phyloP scores from a whole-genome alignment of 2,329 filamentous ascomycete genomes.

The Xylaria sp. region DNA sequence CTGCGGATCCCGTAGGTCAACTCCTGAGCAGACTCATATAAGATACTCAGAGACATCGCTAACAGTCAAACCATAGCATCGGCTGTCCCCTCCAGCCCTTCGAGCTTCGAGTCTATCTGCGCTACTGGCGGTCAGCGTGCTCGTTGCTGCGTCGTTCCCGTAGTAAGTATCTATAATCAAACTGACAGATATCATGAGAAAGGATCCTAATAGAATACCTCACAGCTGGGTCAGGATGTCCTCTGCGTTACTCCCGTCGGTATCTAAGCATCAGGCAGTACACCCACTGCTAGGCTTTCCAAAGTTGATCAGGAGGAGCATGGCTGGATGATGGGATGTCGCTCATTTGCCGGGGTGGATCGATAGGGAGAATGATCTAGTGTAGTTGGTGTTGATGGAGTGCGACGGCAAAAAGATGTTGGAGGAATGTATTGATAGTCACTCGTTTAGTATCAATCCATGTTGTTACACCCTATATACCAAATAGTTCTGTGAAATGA shows the following conservation, averaged over 20 bases:
- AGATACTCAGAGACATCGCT: neutral
- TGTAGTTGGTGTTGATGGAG: slow-evolving; percentile 11
- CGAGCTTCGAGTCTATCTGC: slow-evolving; percentile 58
- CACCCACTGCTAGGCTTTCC: neutral
- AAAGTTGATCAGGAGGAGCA: neutral
- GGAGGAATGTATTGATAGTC: slow-evolving; percentile 11
- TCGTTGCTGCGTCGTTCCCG: slow-evolving; percentile 63
- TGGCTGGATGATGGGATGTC: neutral
- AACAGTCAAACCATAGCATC: slow-evolving; percentile 45
- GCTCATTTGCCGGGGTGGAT: slow-evolving; percentile 18
- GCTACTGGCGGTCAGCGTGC: slow-evolving; percentile 57
- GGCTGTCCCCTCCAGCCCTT: slow-evolving; percentile 52
- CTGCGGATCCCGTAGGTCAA: slow-evolving; percentile 58
- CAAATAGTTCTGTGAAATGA: neutral
- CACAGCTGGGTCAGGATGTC: slow-evolving; percentile 48
- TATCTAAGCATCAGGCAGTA: slow-evolving; percentile 36
- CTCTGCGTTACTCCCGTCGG: slow-evolving; percentile 51
- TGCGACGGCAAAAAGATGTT: slow-evolving; percentile 10
- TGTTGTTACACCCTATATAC: neutral
- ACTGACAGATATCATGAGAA: neutral
- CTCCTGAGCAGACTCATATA: neutral
- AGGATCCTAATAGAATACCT: slow-evolving; percentile 7
- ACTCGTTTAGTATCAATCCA: slow-evolving; percentile 14
- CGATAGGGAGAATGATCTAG: neutral
- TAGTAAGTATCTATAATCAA: slow-evolving; percentile 47